Percentiles rank a stretch among this genome's conserved stretches.
Conservation (phyloP, 495 filamentous ascomycete species). For the Friedmanniomyces simplex region DNA sequence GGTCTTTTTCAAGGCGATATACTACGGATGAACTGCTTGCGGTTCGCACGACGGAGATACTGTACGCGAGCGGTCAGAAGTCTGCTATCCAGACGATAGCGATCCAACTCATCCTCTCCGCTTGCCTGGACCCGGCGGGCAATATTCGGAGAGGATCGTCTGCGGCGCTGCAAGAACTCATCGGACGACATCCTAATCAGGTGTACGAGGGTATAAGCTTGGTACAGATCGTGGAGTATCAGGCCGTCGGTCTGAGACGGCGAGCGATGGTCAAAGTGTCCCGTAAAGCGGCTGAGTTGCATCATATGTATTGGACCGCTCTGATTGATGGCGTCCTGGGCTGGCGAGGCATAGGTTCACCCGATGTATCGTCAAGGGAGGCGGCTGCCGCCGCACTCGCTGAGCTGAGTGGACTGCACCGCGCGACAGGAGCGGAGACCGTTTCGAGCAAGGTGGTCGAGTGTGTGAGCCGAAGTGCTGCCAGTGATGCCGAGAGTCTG, state of each 20-base stretch:
- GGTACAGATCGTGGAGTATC: slow-evolving; percentile 86
- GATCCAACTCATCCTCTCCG: slow-evolving; percentile 65
- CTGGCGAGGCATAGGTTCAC: slow-evolving; percentile 78
- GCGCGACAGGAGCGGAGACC: not conserved
- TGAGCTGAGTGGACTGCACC: slow-evolving; percentile 52
- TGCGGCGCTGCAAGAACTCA: slow-evolving; percentile 86
- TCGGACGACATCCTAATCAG: slow-evolving; percentile 81
- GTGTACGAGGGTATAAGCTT: slow-evolving; percentile 70
- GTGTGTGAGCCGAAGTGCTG: not conserved
- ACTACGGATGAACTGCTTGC: slow-evolving; percentile 64
- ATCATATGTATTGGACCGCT: slow-evolving; percentile 56
- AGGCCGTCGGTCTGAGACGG: slow-evolving; percentile 77
- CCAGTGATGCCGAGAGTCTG: slow-evolving; percentile 26
- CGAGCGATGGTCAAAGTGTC: slow-evolving; percentile 71
- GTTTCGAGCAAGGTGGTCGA: not conserved
- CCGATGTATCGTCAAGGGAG: slow-evolving; percentile 60
- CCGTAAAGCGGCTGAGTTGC: slow-evolving; percentile 51
- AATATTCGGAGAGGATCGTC: slow-evolving; percentile 89
- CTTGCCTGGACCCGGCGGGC: slow-evolving; percentile 78
- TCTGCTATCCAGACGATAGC: slow-evolving; percentile 68
- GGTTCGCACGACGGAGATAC: slow-evolving; percentile 34
- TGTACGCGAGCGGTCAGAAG: slow-evolving; percentile 11
- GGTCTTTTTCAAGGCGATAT: slow-evolving; percentile 83
- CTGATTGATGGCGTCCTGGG: slow-evolving; percentile 61
- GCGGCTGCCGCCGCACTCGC: slow-evolving; percentile 43